phyloP scores from a whole-genome alignment of 495 filamentous ascomycete genomes.

The Lasiosphaeria hispida region DNA sequence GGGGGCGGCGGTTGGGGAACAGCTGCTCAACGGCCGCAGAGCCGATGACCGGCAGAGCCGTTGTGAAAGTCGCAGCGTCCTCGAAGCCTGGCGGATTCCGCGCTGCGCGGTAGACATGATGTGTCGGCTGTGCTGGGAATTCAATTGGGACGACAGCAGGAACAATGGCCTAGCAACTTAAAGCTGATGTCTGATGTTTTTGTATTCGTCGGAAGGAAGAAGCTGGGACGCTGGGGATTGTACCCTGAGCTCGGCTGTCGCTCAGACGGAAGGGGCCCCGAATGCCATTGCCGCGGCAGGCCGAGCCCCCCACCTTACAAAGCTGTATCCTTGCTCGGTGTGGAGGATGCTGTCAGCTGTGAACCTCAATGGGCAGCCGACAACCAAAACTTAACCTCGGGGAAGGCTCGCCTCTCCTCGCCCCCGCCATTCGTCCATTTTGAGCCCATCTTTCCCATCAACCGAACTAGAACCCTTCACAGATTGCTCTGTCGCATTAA shows the following conservation, averaged over 20 bases:
- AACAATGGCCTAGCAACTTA: background rate
- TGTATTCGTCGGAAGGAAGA: slow-evolving; percentile 1
- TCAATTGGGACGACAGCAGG: slow-evolving; percentile 14
- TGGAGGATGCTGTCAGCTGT: background rate
- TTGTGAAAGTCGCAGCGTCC: slow-evolving; percentile 14
- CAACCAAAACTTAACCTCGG: too few relatives aligned
- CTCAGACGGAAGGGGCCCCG: background rate
- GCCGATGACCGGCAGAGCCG: slow-evolving; percentile 20
- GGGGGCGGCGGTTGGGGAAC: slow-evolving; percentile 13
- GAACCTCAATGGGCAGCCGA: background rate
- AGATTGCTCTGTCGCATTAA: too few relatives aligned
- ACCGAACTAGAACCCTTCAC: too few relatives aligned
- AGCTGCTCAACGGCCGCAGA: slow-evolving; percentile 20
- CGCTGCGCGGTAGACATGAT: slow-evolving; percentile 14
- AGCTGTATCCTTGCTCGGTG: background rate
- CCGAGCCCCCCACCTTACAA: slow-evolving; percentile 1
- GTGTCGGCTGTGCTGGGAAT: slow-evolving; percentile 2
- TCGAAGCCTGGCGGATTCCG: slow-evolving; percentile 12
- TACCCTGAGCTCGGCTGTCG: background rate
- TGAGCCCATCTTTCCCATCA: too few relatives aligned
- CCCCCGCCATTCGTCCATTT: too few relatives aligned
- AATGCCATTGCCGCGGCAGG: slow-evolving; percentile 9
- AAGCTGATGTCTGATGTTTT: background rate
- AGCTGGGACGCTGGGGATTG: background rate
- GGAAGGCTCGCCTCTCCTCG: too few relatives aligned